Base-by-base conservation (phyloP, 2,329 filamentous ascomycete species). In the Ophiostoma tasmaniense region DNA sequence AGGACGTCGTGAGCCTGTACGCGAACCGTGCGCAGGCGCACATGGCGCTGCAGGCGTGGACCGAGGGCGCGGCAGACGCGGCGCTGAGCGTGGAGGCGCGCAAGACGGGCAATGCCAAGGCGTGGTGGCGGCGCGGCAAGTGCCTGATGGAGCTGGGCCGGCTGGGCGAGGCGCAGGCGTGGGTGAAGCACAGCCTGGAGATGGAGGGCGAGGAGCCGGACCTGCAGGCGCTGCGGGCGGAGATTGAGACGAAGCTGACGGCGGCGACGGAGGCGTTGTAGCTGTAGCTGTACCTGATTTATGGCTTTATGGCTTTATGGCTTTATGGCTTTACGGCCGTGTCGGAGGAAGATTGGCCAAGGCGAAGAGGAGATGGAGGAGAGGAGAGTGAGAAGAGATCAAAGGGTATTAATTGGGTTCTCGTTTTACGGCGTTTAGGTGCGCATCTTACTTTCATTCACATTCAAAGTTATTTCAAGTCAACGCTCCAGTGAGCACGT, bases 121-220 rank as follows among this genome's bases (percentile, higher is more conserved):
- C 89, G 0, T 98, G 94, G 92, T 97, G 92, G 89, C 84, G 95
- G 71, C 84, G 91, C 71, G 95, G 91, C 11, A 88, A 88, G 81
- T 96, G 92, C 76, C 79, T 98, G 76, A 80, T 90, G 73, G 95
- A 99, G 86, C 98, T 98, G 95, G 90, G 90, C 0, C 80, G 94
- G 71, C 80, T 91, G 75, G 88, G 91, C 68, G 94, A 98, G 85
- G 93, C 93, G 0, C 83, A 83, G 74, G 87, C 89, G 72, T 96
- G 93, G 87, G 84, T 97, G 55, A 85, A 84, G 73, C 84, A 87
- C 76, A 93, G 87, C 0, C 78, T 97, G 69, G 94, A 97, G 81
- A 88, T 93, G 77, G 93, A 96, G 81, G 90, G 90, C 14, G 87
- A 85, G 78, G 85, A 89, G 79, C 79, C 80, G 72, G 86, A 90